Evolutionary conservation across 768 basidiomycete species (phyloP).

Genomic region (Lactifluus echinatus): DNA sequence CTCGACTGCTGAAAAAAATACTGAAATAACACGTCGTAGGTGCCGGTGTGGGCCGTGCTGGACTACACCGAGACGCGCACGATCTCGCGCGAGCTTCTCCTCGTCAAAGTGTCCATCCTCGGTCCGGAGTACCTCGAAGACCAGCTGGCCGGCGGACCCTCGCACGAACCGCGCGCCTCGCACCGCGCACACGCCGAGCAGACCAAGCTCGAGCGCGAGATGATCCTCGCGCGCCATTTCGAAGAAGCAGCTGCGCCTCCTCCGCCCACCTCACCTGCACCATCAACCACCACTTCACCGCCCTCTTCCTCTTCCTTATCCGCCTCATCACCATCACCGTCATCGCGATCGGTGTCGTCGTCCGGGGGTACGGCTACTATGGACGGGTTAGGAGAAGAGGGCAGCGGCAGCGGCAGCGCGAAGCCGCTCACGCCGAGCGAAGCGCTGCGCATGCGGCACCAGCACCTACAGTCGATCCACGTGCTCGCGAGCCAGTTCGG

Average conservation of each 20-base stretch:
- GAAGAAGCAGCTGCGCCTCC: constrained; percentile 48
- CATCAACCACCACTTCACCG: constrained; percentile 4
- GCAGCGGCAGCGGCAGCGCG: not conserved
- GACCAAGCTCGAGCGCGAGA: constrained; percentile 63
- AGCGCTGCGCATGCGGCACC: constrained; percentile 81
- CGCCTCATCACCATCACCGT: not conserved
- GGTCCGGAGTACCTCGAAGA: constrained; percentile 96
- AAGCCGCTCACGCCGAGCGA: constrained; percentile 52
- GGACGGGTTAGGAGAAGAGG: not conserved
- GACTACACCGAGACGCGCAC: constrained; percentile 92
- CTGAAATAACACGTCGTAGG: no score
- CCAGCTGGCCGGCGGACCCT: constrained; percentile 78
- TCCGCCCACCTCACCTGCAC: constrained; percentile 7
- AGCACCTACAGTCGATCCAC: constrained; percentile 82
- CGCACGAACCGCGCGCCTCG: constrained; percentile 57
- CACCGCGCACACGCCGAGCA: constrained; percentile 22
- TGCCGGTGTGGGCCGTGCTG: constrained; percentile 98
- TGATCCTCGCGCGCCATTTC: constrained; percentile 66
- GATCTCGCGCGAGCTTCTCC: constrained; percentile 88
- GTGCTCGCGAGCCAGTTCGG: constrained; percentile 82
- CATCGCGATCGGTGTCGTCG: not conserved
- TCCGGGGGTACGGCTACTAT: no score
- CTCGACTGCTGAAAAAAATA: no score
- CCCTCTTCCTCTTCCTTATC: constrained; percentile 27
- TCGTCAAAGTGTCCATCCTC: constrained; percentile 94